Conservation (phyloP, 208 protist species). For the Leishmania gerbilli region DNA sequence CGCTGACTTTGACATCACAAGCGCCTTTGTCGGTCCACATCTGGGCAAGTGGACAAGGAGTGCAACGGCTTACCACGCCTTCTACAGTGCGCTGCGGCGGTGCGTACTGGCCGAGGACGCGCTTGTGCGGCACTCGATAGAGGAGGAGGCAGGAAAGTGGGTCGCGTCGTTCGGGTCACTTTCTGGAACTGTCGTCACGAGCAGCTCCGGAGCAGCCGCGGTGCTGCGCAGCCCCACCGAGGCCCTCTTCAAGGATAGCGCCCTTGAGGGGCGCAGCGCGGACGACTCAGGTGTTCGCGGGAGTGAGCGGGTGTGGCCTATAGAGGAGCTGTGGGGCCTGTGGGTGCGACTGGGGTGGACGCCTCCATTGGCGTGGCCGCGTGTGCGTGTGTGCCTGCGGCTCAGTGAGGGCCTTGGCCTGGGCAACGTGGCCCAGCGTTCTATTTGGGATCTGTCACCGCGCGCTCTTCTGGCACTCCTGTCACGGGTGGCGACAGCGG, state of each 20-base stretch:
- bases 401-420: not conserved
- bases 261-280: not conserved
- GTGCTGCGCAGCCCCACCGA: conserved; percentile 3
- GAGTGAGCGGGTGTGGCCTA: conserved; percentile 13
- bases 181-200: not conserved
- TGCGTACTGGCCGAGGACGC: conserved; percentile 6
- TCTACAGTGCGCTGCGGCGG: conserved; percentile 20
- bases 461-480: not conserved
- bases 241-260: conserved; percentile 7
- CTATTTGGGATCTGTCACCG: conserved; percentile 1
- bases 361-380: not conserved
- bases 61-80: not conserved
- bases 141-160: not conserved
- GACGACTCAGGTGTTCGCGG: not conserved
- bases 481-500: not conserved
- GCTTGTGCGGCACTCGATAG: not conserved
- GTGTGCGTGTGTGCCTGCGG: conserved; percentile 10
- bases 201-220: not conserved
- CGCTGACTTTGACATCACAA: conserved; percentile 26
- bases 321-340: conserved; percentile 18
- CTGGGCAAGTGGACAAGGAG: not conserved
- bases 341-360: conserved; percentile 30
- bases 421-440: not conserved
- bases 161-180: not conserved
- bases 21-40: not conserved